Conservation (phyloP, 2,329 filamentous ascomycete species). For the Pseudogymnoascus sp. region DNA sequence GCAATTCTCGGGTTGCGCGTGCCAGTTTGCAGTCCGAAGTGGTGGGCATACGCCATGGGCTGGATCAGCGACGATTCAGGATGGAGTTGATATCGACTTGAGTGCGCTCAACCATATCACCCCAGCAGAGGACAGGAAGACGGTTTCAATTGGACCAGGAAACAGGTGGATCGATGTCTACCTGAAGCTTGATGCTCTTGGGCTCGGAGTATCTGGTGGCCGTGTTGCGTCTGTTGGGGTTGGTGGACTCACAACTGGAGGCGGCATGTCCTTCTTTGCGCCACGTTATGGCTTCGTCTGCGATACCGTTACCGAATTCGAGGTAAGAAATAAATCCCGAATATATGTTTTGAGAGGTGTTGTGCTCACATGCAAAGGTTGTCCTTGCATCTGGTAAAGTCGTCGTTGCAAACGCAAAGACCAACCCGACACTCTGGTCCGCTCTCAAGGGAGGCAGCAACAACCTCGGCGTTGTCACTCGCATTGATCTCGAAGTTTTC, state of each 20-base stretch:
- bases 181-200: conserved; percentile 24
- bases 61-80: conserved; percentile 39
- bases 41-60: conserved; percentile 50
- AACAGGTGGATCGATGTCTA: conserved; percentile 33
- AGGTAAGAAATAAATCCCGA: not conserved
- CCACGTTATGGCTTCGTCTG: conserved; percentile 11
- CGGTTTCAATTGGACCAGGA: conserved; percentile 29
- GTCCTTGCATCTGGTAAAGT: conserved; percentile 4
- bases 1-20: conserved; percentile 14
- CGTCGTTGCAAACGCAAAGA: conserved; percentile 14
- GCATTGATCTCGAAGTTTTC: conserved; percentile 30
- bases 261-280: conserved; percentile 15
- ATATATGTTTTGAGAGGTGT: not conserved
- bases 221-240: conserved; percentile 31
- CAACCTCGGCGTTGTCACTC: conserved; percentile 44
- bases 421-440: conserved; percentile 37
- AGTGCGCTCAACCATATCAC: conserved; percentile 18
- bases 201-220: conserved; percentile 30
- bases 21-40: conserved; percentile 44
- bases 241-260: conserved; percentile 31
- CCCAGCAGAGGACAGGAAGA: conserved; percentile 21
- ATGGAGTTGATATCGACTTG: conserved; percentile 41
- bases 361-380: conserved; percentile 13
- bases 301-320: conserved; percentile 1
- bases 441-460: conserved; percentile 47